Base-by-base conservation (phyloP, 2,329 filamentous ascomycete species). In the Fusarium cicatricum region DNA sequence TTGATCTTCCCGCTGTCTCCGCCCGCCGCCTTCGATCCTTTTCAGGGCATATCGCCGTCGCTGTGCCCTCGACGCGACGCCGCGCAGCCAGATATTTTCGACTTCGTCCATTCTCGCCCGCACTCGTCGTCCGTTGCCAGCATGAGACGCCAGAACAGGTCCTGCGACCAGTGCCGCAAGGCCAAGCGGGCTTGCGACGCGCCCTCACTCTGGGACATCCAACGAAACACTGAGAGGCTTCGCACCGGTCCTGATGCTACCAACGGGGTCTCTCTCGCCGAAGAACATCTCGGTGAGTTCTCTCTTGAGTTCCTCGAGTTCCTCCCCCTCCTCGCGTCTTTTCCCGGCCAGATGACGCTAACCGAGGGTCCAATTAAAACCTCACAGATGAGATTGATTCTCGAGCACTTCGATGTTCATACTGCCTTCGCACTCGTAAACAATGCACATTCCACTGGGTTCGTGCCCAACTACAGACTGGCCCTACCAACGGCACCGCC, bases 391-490 rank as follows among this genome's bases (percentile, higher is more conserved):
- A 69, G 40, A 69, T 69, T 42, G 66, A 69, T 45, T 69, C 66
- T 17, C 58, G 66, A 58, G 65, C 66, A 43, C 41, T 69, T 31
- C 66, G 66, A 58, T 69, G 66, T 44, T 69, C 66, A 43, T 69
- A 69, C 43, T 69, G 66, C 52, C 61, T 69, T 33, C 64, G 66
- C 43, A 69, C 66, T 38, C 53, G 66, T 21, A 69, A 69, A 50
- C 66, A 69, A 65, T 69, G 66, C 38, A 69, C 66, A 33, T 69
- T 69, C 38, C 52, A 69, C 47, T 69, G 66, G 66, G 66, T 69
- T 57, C 60, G 66, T 23, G 64, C 66, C 44, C 66, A 69, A 44
- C 55, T 69, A 17, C 66, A 69, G 52, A 68, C 66, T 12, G 61
- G 66, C 19, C 63, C 66, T 41, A 49, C 63, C 36, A 61, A 44